Evolutionary conservation across 1,139 yeast species (phyloP).

Genomic region (Candida glucosophila): DNA sequence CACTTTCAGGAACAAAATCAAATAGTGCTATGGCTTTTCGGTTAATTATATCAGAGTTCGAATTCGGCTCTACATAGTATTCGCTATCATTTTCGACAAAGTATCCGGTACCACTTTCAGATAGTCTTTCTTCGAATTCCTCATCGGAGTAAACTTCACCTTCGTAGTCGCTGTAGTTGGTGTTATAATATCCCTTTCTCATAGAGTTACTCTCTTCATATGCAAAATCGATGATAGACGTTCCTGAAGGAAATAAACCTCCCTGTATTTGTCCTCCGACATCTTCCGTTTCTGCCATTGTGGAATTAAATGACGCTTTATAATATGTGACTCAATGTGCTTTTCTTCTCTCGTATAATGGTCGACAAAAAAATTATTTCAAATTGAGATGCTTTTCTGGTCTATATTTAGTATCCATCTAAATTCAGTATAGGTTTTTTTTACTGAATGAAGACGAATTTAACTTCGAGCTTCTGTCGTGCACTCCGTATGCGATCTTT

Average conservation of each 20-base stretch:
- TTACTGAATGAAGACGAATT: too few species aligned
- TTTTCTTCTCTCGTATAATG: too few species aligned
- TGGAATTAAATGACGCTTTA: too few species aligned
- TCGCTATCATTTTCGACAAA: slow-evolving; percentile 14
- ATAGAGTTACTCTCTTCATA: slow-evolving; percentile 60
- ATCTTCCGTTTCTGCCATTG: slow-evolving; percentile 1
- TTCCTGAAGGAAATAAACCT: slow-evolving; percentile 16
- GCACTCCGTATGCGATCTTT: too few species aligned
- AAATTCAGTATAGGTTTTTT: too few species aligned
- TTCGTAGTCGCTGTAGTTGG: slow-evolving; percentile 6
- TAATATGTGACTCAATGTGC: too few species aligned
- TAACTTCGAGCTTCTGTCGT: too few species aligned
- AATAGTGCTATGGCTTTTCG: slow-evolving; percentile 75
- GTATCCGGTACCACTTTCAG: slow-evolving; percentile 3
- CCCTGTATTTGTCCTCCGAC: neutral
- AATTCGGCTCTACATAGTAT: slow-evolving; percentile 9
- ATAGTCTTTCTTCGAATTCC: slow-evolving; percentile 3
- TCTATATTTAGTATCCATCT: too few species aligned
- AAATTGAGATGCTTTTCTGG: too few species aligned
- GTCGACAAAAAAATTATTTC: too few species aligned
- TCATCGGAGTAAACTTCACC: slow-evolving; percentile 5
- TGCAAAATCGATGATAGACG: slow-evolving; percentile 69
- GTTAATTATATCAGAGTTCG: slow-evolving; percentile 34
- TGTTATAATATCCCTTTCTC: slow-evolving; percentile 42
- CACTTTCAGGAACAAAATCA: slow-evolving; percentile 88